Base-by-base conservation (phyloP, 2,329 filamentous ascomycete species). In the Coniosporium tulheliwenetii region DNA sequence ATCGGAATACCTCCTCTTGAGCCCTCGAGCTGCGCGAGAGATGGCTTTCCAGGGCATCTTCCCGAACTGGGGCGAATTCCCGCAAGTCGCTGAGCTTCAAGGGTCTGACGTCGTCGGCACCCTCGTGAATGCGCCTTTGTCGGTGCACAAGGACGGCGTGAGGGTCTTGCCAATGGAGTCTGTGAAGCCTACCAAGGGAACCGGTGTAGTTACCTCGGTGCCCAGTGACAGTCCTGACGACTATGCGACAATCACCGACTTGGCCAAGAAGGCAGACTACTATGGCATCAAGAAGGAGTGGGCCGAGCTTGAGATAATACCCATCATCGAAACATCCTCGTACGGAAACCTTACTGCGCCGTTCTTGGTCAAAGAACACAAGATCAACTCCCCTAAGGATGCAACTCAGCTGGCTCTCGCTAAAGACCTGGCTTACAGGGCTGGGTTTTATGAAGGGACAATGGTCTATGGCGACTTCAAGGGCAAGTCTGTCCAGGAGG, bases 231-330 rank as follows among this genome's bases (percentile, higher is more conserved):
- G 84, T 43, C 85, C 91, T 1, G 91, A 98, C 56, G 91, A 98
- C 57, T 98, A 81, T 60, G 86, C 86, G 36, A 98, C 86, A 29
- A 72, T 89, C 35, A 73, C 75, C 37, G 91, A 98, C 47, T 73
- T 98, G 44, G 76, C 77, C 33, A 96, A 96, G 72, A 98, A 98
- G 69, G 75, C 89, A 1, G 89, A 93, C 7, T 96, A 85, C 68
- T 94, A 98, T 61, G 81, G 83, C 39, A 96, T 98, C 58, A 74
- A 94, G 66, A 91, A 93, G 65, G 86, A 94, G 59, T 98, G 91
- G 91, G 86, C 83, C 3, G 83, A 93, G 56, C 69, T 89, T 41
- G 85, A 95, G 48, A 89, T 95, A 42, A 58, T 85, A 45, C 85
- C 91, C 40, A 81, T 98, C 51, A 93, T 94, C 48, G 72, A 85